Evolutionary conservation across 2,329 filamentous ascomycete species (phyloP), one percentile per base, ranked within the genome.

Genomic region (Parascedosporium putredinis): DNA sequence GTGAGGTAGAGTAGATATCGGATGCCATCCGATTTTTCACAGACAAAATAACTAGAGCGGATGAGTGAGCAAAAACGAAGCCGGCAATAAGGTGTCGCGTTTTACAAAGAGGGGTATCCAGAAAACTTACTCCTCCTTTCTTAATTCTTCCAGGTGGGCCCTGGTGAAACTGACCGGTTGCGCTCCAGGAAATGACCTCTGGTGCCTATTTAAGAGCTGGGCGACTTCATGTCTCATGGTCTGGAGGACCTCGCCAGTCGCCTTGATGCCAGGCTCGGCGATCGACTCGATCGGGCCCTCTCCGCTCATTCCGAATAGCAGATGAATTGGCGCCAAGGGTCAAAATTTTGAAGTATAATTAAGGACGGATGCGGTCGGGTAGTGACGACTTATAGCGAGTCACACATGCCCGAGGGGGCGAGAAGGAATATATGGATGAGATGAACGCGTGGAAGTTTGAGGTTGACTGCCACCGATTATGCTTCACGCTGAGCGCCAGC

Each of bases 1-100:
- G 87, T 88, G 56, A 93, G 81, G 72, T 94, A 97, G 55, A 98
- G 79, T n/a, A 98, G 78, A 65, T 94, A 96, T 55, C 93, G 83
- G 55, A 97, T 88, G 50, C 93, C 93, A 63, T 98, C 93, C 1
- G 91, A 95, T 71, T 98, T 98, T 68, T 98, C 93, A 73, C 91
- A 96, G 55, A 98, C 86, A 64, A 90, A 98, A 71, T 97, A 98
- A 67, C 81, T 85, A 54, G 47, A 38, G 38, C 20, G 14, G 12
- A 45, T 18, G 12, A 9, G 50, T 59, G 45, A 56, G 49, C 25
- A 36, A 36, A 9, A 42, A 34, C 23, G 6, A 14, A 43, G 3
- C 24, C 6, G 14, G 10, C 5, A 42, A 42, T 33, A 4, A 5
- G 25, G 27, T 36, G 5, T 20, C 4, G n/a, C 25, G 4, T 12